Percentiles rank a stretch among this genome's conserved stretches.
Evolutionary conservation across 2,329 filamentous ascomycete species (phyloP).

Genomic region (Curvularia eragrostidis): DNA sequence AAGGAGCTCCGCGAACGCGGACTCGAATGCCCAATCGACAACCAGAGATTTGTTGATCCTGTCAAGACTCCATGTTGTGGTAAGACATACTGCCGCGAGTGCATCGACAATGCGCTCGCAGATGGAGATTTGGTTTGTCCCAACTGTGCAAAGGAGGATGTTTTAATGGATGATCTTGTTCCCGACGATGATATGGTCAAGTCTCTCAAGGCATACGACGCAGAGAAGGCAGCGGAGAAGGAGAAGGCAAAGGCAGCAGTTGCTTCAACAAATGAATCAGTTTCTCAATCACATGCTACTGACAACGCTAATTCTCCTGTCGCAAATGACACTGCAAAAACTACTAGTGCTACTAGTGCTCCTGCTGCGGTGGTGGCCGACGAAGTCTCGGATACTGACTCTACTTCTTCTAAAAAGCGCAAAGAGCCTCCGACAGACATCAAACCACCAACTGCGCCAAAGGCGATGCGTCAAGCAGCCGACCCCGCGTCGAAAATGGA

Average conservation of each 20-base stretch:
- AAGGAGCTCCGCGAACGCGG: constrained; percentile 88
- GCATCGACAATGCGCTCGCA: constrained; percentile 98
- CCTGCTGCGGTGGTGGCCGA: constrained; percentile 44
- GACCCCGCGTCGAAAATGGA: constrained; percentile 55
- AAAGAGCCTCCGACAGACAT: constrained; percentile 74
- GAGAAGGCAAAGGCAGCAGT: constrained; percentile 48
- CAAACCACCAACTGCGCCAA: constrained; percentile 54
- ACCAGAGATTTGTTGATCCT: constrained; percentile 97
- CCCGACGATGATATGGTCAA: constrained; percentile 75
- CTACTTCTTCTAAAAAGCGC: constrained; percentile 72
- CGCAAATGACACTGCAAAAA: constrained; percentile 31
- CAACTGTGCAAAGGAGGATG: constrained; percentile 86
- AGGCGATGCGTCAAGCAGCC: constrained; percentile 60
- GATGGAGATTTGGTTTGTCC: constrained; percentile 98
- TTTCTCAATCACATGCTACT: constrained; percentile 18
- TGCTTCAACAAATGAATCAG: constrained; percentile 33
- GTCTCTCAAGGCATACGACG: constrained; percentile 78
- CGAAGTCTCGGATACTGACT: constrained; percentile 46
- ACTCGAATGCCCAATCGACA: constrained; percentile 93
- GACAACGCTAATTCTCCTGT: constrained; percentile 26
- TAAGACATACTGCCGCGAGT: constrained; percentile 99
- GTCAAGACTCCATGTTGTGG: constrained; percentile 99
- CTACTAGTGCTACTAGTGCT: constrained; percentile 38
- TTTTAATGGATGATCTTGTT: constrained; percentile 86
- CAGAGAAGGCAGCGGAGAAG: constrained; percentile 54